Conservation (phyloP, 345 rosid genomes). For the Eucalyptus marginata region DNA sequence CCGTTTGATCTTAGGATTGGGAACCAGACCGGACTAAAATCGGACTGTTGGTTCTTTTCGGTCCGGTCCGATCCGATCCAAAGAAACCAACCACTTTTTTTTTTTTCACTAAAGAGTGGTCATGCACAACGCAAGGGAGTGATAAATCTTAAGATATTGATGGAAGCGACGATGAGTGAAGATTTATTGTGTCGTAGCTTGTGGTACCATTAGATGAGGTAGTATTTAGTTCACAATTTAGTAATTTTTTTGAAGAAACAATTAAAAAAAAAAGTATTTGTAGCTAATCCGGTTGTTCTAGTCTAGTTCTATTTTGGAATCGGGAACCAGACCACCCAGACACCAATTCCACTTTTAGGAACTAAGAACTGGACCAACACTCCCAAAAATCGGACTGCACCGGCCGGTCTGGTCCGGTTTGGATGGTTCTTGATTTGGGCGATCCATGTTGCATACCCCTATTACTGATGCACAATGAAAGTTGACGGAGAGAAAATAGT, state of each 20-base stretch:
- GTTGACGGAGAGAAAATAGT: neutral
- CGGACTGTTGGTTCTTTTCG: rapidly evolving
- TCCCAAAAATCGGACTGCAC: no score
- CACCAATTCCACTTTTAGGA: no score
- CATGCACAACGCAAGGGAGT: rapidly evolving
- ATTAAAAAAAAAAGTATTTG: rapidly evolving
- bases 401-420: rapidly evolving
- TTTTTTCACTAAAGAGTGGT: no score
- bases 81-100: no score
- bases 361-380: rapidly evolving
- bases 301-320: rapidly evolving
- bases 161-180: no score
- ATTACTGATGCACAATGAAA: neutral
- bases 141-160: no score
- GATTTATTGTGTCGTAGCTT: no score
- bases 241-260: no score
- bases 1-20: no score
- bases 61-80: rapidly evolving
- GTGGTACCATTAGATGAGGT: no score
- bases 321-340: rapidly evolving
- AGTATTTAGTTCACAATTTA: no score
- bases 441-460: rapidly evolving
- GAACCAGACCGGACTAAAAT: rapidly evolving
- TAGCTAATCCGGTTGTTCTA: rapidly evolving
- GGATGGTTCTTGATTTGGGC: no score